These are phyloP conservation scores for Ustilago trichophora DNA, from an alignment of 1,284 basidiomycete species.

Conservation along the genomic window DNA sequence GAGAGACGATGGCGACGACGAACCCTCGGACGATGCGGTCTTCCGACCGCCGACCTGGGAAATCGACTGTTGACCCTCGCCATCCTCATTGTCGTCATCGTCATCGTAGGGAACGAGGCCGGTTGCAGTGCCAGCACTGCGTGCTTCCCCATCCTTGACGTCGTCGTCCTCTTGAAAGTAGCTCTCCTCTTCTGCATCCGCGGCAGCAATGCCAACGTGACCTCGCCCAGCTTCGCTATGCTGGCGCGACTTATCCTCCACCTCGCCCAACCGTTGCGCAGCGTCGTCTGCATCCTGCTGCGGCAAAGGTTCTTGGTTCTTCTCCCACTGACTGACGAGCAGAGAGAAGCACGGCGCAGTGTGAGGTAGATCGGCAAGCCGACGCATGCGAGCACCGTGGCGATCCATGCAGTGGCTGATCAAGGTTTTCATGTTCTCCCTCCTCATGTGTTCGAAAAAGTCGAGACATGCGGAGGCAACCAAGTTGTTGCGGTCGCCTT, in stretches of 20 bases:
- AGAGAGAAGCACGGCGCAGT: conserved; percentile 77
- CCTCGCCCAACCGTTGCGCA: conserved; percentile 8
- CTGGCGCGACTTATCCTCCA: conserved; percentile 21
- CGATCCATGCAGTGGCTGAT: conserved; percentile 85
- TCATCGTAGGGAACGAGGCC: conserved; percentile 76
- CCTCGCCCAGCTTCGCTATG: conserved; percentile 47
- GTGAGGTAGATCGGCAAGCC: conserved; percentile 74
- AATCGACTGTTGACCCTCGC: background rate
- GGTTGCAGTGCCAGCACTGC: conserved; percentile 71
- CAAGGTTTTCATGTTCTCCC: conserved; percentile 78
- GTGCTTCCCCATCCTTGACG: conserved; percentile 66
- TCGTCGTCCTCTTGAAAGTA: conserved; percentile 88
- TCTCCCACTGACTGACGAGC: conserved; percentile 84
- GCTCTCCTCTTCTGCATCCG: conserved; percentile 76
- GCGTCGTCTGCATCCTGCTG: conserved; percentile 13
- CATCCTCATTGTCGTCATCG: conserved; percentile 9
- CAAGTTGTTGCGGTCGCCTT: conserved; percentile 87
- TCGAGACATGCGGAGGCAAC: conserved; percentile 93
- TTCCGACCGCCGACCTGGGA: conserved; percentile 11
- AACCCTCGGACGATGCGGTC: conserved; percentile 57
- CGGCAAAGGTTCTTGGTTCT: conserved; percentile 76
- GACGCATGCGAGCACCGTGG: conserved; percentile 75
- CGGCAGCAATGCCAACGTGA: conserved; percentile 70
- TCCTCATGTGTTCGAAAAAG: conserved; percentile 88
- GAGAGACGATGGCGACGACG: conserved; percentile 65